Evolutionary conservation across 2,329 filamentous ascomycete species (phyloP).

Genomic region (Didymosphaeria variabile): DNA sequence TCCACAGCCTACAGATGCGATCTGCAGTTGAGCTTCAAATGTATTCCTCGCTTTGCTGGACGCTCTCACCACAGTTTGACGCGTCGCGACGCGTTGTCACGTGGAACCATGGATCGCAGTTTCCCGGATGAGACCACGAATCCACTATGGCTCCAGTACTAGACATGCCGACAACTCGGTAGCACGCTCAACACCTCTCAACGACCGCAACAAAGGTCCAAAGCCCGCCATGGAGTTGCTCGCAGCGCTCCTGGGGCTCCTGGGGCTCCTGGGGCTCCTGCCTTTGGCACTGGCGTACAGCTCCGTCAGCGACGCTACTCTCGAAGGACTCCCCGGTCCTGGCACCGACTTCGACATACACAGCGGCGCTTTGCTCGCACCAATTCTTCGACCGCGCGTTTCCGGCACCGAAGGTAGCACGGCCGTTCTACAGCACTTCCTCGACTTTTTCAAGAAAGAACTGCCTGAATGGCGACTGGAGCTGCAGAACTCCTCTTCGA

Average conservation of each 20-base stretch:
- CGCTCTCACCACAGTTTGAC: background rate
- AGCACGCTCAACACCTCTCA: background rate
- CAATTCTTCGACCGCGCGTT: slow-evolving; percentile 87
- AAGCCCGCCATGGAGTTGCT: slow-evolving; percentile 30
- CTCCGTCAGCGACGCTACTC: slow-evolving; percentile 76
- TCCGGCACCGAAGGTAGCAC: slow-evolving; percentile 81
- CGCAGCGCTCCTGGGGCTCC: slow-evolving; percentile 29
- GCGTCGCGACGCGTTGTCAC: slow-evolving; percentile 5
- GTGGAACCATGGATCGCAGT: background rate
- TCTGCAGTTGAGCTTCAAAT: background rate
- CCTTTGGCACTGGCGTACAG: slow-evolving; percentile 60
- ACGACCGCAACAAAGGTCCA: background rate
- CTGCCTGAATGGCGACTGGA: slow-evolving; percentile 82
- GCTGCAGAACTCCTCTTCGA: slow-evolving; percentile 88
- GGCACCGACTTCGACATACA: slow-evolving; percentile 82
- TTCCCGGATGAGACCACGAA: slow-evolving; percentile 1
- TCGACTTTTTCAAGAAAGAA: slow-evolving; percentile 79
- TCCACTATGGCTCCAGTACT: background rate
- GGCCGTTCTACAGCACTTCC: slow-evolving; percentile 83
- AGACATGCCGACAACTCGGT: background rate
- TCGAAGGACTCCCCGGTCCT: slow-evolving; percentile 74
- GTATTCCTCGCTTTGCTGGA: background rate
- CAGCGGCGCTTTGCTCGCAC: slow-evolving; percentile 78
- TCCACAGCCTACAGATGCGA: background rate
- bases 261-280: slow-evolving; percentile 35